These are phyloP conservation scores for Tulasnella sp. DNA, from an alignment of 768 basidiomycete species.

Conservation along the genomic window DNA sequence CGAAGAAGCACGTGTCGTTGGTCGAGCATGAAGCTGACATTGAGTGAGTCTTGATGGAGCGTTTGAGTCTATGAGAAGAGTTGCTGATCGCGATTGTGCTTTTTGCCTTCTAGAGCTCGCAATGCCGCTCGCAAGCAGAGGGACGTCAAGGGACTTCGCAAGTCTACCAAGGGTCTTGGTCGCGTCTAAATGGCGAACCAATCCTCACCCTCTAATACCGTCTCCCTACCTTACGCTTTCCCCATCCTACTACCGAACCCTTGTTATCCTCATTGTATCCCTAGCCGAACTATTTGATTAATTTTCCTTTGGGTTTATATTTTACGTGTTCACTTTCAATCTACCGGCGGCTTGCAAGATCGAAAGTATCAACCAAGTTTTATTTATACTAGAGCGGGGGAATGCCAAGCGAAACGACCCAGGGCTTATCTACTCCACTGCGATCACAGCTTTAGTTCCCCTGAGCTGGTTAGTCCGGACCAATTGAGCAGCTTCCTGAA, in stretches of 20 bases:
- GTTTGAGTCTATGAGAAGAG: too few relatives aligned
- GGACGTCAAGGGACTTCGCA: neutral
- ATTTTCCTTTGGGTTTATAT: neutral
- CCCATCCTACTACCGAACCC: neutral
- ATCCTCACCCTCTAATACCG: neutral
- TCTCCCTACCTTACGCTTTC: neutral
- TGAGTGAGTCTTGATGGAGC: neutral
- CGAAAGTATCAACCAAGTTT: neutral
- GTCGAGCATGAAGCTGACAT: neutral
- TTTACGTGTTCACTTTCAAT: neutral
- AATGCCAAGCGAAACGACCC: neutral
- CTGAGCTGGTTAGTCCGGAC: neutral
- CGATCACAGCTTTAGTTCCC: neutral
- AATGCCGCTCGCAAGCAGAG: neutral
- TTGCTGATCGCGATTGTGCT: neutral
- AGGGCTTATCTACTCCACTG: neutral
- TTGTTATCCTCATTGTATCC: neutral
- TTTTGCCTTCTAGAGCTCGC: neutral
- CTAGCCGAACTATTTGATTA: neutral
- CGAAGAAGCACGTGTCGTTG: neutral
- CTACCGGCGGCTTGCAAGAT: neutral
- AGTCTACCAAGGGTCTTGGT: neutral
- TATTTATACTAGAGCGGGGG: neutral
- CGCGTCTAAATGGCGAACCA: neutral
- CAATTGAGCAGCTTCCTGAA: neutral